phyloP scores from a whole-genome alignment of 768 basidiomycete species.

The Suillus luteus region DNA sequence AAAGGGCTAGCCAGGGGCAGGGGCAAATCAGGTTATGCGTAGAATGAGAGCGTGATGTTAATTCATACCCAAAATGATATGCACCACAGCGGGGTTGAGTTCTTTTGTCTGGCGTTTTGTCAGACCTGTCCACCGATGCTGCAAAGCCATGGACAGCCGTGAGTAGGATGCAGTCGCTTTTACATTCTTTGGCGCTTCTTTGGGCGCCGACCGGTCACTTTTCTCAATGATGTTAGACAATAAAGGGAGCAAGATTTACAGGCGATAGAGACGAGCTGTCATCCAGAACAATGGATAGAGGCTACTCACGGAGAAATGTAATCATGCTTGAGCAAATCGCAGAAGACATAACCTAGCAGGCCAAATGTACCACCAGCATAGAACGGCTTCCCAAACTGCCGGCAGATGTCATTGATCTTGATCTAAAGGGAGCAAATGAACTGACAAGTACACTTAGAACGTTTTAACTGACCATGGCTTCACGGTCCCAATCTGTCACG shows the following conservation, averaged over 20 bases:
- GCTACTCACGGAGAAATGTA: constrained; percentile 78
- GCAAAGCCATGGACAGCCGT: constrained; percentile 61
- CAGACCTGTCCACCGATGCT: constrained; percentile 67
- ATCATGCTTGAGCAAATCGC: constrained; percentile 86
- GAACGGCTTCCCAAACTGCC: constrained; percentile 73
- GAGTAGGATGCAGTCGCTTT: constrained; percentile 66
- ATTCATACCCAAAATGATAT: constrained; percentile 68
- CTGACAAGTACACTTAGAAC: constrained; percentile 9
- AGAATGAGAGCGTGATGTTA: neutral
- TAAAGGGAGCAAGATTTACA: constrained; percentile 12
- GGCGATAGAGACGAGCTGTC: constrained; percentile 6
- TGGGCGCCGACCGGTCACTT: constrained; percentile 65
- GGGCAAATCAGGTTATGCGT: constrained; percentile 4
- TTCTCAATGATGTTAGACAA: constrained; percentile 15
- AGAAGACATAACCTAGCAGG: constrained; percentile 90
- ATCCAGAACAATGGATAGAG: neutral
- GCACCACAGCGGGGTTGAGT: constrained; percentile 73
- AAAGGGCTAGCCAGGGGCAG: constrained; percentile 55
- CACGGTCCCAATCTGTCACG: constrained; percentile 74
- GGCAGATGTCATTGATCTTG: constrained; percentile 76
- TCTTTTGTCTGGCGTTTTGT: constrained; percentile 80
- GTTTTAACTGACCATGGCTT: constrained; percentile 61
- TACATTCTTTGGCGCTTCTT: constrained; percentile 59
- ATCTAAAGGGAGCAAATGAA: constrained; percentile 48
- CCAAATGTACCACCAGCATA: constrained; percentile 95